Evolutionary conservation across 2,329 filamentous ascomycete species (phyloP).

Genomic region (Piedraia hortae): DNA sequence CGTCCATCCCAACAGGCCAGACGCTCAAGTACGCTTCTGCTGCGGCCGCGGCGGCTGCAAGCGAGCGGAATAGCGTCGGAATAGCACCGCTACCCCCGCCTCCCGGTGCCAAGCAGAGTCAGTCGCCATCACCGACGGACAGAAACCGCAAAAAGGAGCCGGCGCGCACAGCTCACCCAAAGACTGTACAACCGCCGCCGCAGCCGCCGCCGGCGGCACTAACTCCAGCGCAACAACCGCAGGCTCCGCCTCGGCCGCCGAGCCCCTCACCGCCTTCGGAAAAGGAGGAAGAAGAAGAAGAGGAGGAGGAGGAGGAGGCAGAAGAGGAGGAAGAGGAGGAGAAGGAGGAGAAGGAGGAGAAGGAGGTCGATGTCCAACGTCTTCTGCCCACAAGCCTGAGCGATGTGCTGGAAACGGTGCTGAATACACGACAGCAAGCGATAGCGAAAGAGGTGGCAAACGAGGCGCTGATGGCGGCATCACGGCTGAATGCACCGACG

Average conservation of each 20-base stretch:
- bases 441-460: constrained; percentile 34
- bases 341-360: too few species aligned
- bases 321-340: too few species aligned
- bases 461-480: constrained; percentile 46
- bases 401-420: constrained; percentile 76
- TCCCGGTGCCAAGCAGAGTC: constrained; percentile 36
- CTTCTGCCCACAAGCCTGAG: constrained; percentile 55
- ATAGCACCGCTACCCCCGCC: constrained; percentile 85
- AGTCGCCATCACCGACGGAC: constrained; percentile 21
- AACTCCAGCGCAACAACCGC: constrained; percentile 2
- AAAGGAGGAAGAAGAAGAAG: too few species aligned
- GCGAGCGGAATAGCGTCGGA: constrained; percentile 64
- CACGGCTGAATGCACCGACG: constrained; percentile 47
- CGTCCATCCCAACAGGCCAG: constrained; percentile 62
- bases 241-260: constrained; percentile 2
- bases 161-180: constrained; percentile 7
- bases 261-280: constrained; percentile 12
- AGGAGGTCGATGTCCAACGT: constrained; percentile 11
- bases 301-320: too few species aligned
- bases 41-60: constrained; percentile 73
- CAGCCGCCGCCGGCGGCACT: constrained; percentile 15
- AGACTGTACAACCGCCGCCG: constrained; percentile 11
- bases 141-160: constrained; percentile 8
- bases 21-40: constrained; percentile 91
- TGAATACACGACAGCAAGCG: constrained; percentile 47